Percentiles rank a stretch among this genome's conserved stretches.
Evolutionary conservation across 306 rosid genomes (phyloP).

Genomic region (Vigna mungo): DNA sequence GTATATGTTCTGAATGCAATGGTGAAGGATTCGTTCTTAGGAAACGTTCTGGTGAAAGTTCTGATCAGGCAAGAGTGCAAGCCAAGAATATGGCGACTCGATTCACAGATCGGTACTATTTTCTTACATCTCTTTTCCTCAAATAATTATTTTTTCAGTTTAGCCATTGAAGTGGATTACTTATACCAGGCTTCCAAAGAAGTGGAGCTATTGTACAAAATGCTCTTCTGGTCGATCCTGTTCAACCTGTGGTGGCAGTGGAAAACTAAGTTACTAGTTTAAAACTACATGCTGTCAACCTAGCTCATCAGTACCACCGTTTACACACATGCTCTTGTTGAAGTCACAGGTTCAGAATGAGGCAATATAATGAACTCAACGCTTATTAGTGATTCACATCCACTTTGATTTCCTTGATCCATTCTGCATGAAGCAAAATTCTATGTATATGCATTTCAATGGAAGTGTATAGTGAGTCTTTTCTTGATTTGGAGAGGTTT

Average conservation of each 20-base stretch:
- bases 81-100: conserved; percentile 88
- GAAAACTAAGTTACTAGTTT: conserved; percentile 68
- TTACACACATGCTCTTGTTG: neutral
- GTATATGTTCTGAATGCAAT: conserved; percentile 89
- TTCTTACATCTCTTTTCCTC: conserved; percentile 19
- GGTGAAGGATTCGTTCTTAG: conserved; percentile 95
- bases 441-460: conserved; percentile 19
- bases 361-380: too few species aligned
- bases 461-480: conserved; percentile 39
- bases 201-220: conserved; percentile 96
- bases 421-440: conserved; percentile 32
- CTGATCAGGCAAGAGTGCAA: conserved; percentile 72
- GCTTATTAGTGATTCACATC: conserved; percentile 33
- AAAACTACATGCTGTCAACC: conserved; percentile 2
- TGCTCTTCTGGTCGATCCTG: conserved; percentile 88
- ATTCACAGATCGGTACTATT: conserved; percentile 76
- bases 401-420: conserved; percentile 10
- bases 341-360: conserved; percentile 43
- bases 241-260: conserved; percentile 77
- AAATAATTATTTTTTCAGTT: conserved; percentile 28
- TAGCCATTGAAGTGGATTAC: conserved; percentile 29
- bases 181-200: conserved; percentile 84
- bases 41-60: conserved; percentile 76
- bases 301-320: conserved; percentile 4
- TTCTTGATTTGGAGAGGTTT: conserved; percentile 8